Conservation (phyloP, 2,329 filamentous ascomycete species). For the Fusarium multiceps region DNA sequence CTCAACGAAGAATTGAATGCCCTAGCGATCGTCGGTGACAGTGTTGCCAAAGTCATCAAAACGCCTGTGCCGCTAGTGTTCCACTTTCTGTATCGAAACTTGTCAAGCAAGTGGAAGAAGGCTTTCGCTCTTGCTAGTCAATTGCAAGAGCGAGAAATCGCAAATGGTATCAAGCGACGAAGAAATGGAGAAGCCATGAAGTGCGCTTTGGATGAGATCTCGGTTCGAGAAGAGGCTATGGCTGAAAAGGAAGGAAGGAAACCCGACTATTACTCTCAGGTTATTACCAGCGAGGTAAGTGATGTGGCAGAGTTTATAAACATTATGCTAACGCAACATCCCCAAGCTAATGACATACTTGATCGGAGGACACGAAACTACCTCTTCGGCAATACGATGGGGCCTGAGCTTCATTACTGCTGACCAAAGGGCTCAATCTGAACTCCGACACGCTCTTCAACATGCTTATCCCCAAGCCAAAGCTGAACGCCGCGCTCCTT, state of each 20-base stretch:
- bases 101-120: not conserved
- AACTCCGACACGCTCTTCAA: constrained; percentile 10
- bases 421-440: constrained; percentile 17
- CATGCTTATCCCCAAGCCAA: constrained; percentile 5
- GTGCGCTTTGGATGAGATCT: constrained; percentile 27
- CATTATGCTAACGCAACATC: not conserved
- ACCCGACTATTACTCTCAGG: constrained; percentile 20
- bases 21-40: constrained; percentile 1
- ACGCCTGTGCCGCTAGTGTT: constrained; percentile 12
- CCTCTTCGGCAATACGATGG: constrained; percentile 24
- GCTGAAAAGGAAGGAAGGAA: constrained; percentile 24
- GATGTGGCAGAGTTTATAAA: not conserved
- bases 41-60: constrained; percentile 14
- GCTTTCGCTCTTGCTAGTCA: not conserved
- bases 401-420: constrained; percentile 22
- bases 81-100: constrained; percentile 18
- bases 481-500: constrained; percentile 5
- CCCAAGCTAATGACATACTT: constrained; percentile 22
- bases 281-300: constrained; percentile 23
- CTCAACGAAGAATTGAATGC: constrained; percentile 24
- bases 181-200: constrained; percentile 16
- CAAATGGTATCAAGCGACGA: constrained; percentile 8
- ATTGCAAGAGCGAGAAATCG: constrained; percentile 9
- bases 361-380: constrained; percentile 31
- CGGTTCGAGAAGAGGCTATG: constrained; percentile 17